These are phyloP conservation scores for Lentinula edodes DNA, from an alignment of 768 basidiomycete genomes.

Conservation along the genomic window DNA sequence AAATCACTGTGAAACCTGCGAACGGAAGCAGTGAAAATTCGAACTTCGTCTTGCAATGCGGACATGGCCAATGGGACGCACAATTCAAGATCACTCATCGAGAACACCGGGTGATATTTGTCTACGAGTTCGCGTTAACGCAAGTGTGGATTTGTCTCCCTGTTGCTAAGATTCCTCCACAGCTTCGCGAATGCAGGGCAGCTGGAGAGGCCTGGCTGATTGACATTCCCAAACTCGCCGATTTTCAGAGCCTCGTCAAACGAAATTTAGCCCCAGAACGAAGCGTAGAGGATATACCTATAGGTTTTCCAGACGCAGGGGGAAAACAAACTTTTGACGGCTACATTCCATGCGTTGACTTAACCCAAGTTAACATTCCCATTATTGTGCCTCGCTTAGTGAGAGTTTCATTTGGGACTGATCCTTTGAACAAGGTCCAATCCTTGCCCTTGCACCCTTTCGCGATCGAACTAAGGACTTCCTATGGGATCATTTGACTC, in stretches of 20 bases:
- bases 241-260: not conserved
- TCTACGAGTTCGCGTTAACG: not conserved
- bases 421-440: not conserved
- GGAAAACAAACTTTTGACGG: too few species aligned
- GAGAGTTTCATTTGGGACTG: not conserved
- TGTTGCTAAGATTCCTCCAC: not conserved
- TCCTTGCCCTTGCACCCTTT: not conserved
- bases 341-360: not conserved
- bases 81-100: not conserved
- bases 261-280: not conserved
- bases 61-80: not conserved
- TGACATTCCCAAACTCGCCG: not conserved
- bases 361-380: not conserved
- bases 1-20: not conserved
- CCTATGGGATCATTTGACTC: not conserved
- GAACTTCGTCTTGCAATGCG: not conserved
- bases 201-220: not conserved
- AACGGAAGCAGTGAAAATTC: not conserved
- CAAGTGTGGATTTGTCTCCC: not conserved
- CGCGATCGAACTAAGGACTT: not conserved
- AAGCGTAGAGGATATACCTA: too few species aligned
- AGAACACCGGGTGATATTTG: not conserved
- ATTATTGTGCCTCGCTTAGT: not conserved
- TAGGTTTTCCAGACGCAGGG: not conserved
- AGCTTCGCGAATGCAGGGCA: not conserved